Evolutionary conservation across 257 asterid species (phyloP).

Genomic region (Plantago elongata): DNA sequence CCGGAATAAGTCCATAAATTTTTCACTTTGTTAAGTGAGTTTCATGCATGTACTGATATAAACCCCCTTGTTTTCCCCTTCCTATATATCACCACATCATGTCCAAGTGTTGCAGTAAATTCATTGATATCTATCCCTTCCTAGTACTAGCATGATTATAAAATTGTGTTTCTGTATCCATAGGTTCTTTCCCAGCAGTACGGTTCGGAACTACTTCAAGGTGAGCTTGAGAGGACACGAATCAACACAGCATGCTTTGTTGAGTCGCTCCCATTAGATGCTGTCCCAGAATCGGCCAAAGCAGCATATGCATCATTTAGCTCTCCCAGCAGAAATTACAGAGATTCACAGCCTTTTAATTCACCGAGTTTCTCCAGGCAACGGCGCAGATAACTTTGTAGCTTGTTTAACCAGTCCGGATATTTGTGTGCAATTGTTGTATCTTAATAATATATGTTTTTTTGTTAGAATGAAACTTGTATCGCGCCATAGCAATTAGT

Average conservation of each 20-base stretch:
- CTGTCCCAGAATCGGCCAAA: slow-evolving; percentile 93
- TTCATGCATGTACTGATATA: too few species aligned
- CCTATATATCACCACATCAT: too few species aligned
- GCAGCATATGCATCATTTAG: slow-evolving; percentile 95
- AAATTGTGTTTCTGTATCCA: slow-evolving; percentile 2
- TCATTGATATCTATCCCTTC: too few species aligned
- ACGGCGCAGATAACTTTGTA: slow-evolving; percentile 55
- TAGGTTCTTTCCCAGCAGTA: slow-evolving; percentile 96
- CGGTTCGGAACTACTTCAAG: slow-evolving; percentile 80
- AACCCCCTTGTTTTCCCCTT: too few species aligned
- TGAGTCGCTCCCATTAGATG: slow-evolving; percentile 70
- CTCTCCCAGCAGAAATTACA: slow-evolving; percentile 62
- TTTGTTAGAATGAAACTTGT: slow-evolving; percentile 11
- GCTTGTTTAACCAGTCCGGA: neutral
- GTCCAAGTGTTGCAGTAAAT: too few species aligned
- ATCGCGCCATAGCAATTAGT: slow-evolving; percentile 4
- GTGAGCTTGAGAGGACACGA: slow-evolving; percentile 88
- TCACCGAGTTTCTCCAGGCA: slow-evolving; percentile 86
- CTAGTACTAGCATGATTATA: neutral
- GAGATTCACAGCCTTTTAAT: slow-evolving; percentile 44
- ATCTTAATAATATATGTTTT: slow-evolving; percentile 25
- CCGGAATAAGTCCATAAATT: too few species aligned
- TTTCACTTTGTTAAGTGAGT: too few species aligned
- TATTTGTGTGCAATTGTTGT: slow-evolving; percentile 38
- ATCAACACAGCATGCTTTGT: slow-evolving; percentile 94